Evolutionary conservation across 306 rosid genomes (phyloP).

Genomic region (Luffa acutangula): DNA sequence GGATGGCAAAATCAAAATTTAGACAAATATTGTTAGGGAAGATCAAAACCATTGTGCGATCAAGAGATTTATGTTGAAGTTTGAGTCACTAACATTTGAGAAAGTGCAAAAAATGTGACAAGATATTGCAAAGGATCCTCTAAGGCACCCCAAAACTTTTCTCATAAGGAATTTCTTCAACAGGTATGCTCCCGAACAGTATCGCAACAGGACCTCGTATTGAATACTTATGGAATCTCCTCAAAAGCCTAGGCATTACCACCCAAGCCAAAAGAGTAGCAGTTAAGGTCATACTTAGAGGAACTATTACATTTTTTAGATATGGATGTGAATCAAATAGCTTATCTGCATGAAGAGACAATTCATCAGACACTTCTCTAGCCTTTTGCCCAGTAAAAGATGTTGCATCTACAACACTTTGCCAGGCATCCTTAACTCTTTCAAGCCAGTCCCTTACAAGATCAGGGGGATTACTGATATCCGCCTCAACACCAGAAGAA

Average conservation of each 20-base stretch:
- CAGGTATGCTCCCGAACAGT: conserved; percentile 24
- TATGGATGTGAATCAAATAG: conserved; percentile 60
- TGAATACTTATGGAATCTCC: conserved; percentile 66
- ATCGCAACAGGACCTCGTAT: conserved; percentile 41
- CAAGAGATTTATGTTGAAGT: conserved; percentile 1
- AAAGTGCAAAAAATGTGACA: conserved; percentile 64
- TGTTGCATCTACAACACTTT: conserved; percentile 42
- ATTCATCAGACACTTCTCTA: conserved; percentile 49
- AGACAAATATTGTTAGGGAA: neutral
- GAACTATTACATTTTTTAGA: conserved; percentile 47
- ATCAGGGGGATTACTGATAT: conserved; percentile 20
- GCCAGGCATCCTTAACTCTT: conserved; percentile 48
- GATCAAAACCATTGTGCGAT: neutral
- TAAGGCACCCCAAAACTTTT: conserved; percentile 86
- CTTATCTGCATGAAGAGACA: conserved; percentile 50
- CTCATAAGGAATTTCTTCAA: conserved; percentile 55
- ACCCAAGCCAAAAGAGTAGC: conserved; percentile 71
- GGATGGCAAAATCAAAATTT: conserved; percentile 43
- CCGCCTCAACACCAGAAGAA: conserved; percentile 41
- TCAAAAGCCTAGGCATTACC: conserved; percentile 74
- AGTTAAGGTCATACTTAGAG: conserved; percentile 46
- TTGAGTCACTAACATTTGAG: conserved; percentile 63
- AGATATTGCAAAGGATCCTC: conserved; percentile 82
- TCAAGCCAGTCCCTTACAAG: conserved; percentile 42
- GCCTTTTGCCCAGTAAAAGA: conserved; percentile 49